Evolutionary conservation across 2,329 filamentous ascomycete species (phyloP).

Genomic region (Dactylellina haptotyla): DNA sequence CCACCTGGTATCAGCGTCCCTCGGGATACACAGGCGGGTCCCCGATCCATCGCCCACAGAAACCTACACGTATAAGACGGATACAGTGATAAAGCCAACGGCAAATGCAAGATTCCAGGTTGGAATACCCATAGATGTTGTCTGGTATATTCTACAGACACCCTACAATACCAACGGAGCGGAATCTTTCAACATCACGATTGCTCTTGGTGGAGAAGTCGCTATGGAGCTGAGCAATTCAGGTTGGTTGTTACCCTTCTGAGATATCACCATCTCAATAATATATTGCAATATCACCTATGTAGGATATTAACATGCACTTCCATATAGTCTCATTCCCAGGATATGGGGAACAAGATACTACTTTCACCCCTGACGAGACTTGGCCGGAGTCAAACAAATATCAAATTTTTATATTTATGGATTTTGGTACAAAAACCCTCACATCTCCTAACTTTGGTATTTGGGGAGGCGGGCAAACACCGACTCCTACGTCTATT

Average conservation of each 20-base stretch:
- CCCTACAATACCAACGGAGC: slow-evolving; percentile 13
- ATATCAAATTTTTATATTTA: slow-evolving; percentile 45
- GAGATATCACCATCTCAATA: too few relatives aligned
- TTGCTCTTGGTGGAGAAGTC: slow-evolving; percentile 32
- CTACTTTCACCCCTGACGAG: slow-evolving; percentile 21
- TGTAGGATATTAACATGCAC: not conserved
- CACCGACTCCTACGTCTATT: not conserved
- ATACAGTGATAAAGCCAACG: slow-evolving; percentile 38
- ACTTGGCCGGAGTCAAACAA: slow-evolving; percentile 47
- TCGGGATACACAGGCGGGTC: not conserved
- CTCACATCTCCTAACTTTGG: slow-evolving; percentile 36
- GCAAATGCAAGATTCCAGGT: slow-evolving; percentile 43
- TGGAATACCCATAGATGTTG: slow-evolving; percentile 26
- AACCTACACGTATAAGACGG: slow-evolving; percentile 40
- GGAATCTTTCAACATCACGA: slow-evolving; percentile 38
- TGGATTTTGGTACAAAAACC: slow-evolving; percentile 34
- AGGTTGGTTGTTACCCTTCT: slow-evolving; percentile 8
- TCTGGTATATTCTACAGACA: slow-evolving; percentile 47
- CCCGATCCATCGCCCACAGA: slow-evolving; percentile 15
- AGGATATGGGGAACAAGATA: slow-evolving; percentile 38
- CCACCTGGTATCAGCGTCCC: slow-evolving; percentile 15
- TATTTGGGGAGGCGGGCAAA: slow-evolving; percentile 44
- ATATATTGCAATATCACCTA: not conserved
- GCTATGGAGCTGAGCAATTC: slow-evolving; percentile 14
- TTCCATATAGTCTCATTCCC: slow-evolving; percentile 27